Conservation (phyloP, 2,329 filamentous ascomycete genomes). For the Chrysoporthe cubensis region DNA sequence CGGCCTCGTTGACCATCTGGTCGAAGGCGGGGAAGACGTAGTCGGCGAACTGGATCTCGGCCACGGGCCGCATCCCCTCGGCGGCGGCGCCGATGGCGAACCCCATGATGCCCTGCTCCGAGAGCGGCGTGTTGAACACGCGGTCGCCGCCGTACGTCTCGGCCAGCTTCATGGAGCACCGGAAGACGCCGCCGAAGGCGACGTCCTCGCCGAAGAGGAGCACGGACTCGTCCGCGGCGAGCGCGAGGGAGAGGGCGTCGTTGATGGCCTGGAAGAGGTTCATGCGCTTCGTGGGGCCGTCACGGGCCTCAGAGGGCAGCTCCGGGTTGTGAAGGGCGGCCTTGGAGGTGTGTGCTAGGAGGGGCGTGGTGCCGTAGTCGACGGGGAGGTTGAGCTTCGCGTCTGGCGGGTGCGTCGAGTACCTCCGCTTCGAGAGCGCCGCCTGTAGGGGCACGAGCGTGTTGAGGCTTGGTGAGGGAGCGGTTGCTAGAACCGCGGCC, state of each 20-base stretch:
- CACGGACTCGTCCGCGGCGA: constrained; percentile 82
- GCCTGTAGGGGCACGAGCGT: constrained; percentile 26
- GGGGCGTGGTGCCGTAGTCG: constrained; percentile 81
- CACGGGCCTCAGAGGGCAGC: constrained; percentile 66
- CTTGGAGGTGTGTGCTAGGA: constrained; percentile 80
- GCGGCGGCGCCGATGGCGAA: constrained; percentile 70
- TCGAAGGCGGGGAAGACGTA: constrained; percentile 80
- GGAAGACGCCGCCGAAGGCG: constrained; percentile 79
- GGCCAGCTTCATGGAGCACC: constrained; percentile 68
- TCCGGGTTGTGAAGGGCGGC: constrained; percentile 72
- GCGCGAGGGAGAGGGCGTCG: constrained; percentile 79
- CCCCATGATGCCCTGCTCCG: constrained; percentile 71
- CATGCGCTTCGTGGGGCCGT: constrained; percentile 78
- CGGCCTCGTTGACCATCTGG: constrained; percentile 77
- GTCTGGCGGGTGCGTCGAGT: constrained; percentile 62
- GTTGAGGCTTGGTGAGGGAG: constrained; percentile 21
- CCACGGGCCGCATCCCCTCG: constrained; percentile 69
- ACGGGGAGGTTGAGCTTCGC: constrained; percentile 80
- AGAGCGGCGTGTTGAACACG: constrained; percentile 73
- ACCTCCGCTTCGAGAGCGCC: constrained; percentile 36
- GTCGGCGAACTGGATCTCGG: constrained; percentile 78
- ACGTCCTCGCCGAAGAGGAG: constrained; percentile 96
- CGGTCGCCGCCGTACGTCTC: constrained; percentile 69
- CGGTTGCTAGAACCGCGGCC: constrained; percentile 18
- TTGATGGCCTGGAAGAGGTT: constrained; percentile 96